Evolutionary conservation across 306 rosid species (phyloP).

Genomic region (Corylus avellana): DNA sequence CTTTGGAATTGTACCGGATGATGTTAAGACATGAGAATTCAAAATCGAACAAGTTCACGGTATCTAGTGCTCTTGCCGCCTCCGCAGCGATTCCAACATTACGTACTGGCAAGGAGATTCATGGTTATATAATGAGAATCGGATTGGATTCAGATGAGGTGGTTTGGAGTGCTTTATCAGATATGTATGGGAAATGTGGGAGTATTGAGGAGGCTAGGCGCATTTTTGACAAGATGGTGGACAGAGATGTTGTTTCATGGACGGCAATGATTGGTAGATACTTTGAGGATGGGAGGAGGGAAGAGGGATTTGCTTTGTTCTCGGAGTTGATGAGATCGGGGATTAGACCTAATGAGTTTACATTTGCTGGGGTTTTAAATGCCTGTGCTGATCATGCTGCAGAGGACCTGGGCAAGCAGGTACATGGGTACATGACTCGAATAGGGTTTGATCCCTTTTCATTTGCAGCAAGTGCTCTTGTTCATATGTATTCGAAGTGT

Average conservation of each 20-base stretch:
- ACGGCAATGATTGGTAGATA: conserved; percentile 62
- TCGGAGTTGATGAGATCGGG: conserved; percentile 43
- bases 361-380: conserved; percentile 61
- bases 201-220: conserved; percentile 57
- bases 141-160: conserved; percentile 61
- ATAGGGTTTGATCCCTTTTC: conserved; percentile 55
- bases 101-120: conserved; percentile 66
- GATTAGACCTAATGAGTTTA: conserved; percentile 63
- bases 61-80: conserved; percentile 59
- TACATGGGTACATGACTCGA: conserved; percentile 58
- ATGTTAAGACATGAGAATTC: conserved; percentile 49
- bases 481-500: conserved; percentile 67
- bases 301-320: conserved; percentile 64
- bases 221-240: conserved; percentile 53
- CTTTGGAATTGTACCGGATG: conserved; percentile 52
- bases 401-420: conserved; percentile 57
- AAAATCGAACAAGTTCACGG: conserved; percentile 47
- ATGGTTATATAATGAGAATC: conserved; percentile 48
- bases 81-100: conserved; percentile 53
- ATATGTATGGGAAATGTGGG: conserved; percentile 70
- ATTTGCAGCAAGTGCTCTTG: conserved; percentile 60
- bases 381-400: conserved; percentile 65
- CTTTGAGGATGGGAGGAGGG: conserved; percentile 58
- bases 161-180: conserved; percentile 66
- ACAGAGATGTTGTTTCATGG: conserved; percentile 63